Conservation (phyloP, 2,329 filamentous ascomycete species). For the Ambrosiella beaveri region DNA sequence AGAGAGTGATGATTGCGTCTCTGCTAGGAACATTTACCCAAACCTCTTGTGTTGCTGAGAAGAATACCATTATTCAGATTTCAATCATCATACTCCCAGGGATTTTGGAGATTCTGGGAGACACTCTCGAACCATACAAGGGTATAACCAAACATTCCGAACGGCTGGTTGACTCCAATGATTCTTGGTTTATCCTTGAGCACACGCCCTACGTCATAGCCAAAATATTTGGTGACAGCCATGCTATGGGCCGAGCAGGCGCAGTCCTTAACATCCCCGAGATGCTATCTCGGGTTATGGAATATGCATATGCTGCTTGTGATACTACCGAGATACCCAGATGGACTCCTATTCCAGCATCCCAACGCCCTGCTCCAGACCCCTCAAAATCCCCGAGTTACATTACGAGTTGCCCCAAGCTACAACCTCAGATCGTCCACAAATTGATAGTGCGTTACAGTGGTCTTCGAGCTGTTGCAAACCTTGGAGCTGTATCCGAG, state of each 20-base stretch:
- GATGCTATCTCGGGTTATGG: too few species aligned
- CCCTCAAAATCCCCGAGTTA: background rate
- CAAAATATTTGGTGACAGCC: too few species aligned
- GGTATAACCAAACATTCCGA: background rate
- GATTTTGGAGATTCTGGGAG: background rate
- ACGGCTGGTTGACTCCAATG: background rate
- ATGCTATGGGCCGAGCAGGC: too few species aligned
- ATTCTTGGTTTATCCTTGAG: background rate
- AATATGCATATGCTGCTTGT: too few species aligned
- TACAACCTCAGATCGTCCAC: constrained; percentile 44
- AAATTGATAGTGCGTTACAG: constrained; percentile 61
- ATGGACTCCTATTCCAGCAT: too few species aligned
- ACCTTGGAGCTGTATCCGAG: constrained; percentile 65
- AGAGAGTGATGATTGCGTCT: too few species aligned
- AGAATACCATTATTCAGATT: background rate
- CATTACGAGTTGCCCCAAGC: constrained; percentile 38
- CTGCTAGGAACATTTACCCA: too few species aligned
- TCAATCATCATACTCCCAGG: background rate
- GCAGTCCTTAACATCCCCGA: too few species aligned
- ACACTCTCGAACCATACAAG: background rate
- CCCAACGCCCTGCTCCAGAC: too few species aligned
- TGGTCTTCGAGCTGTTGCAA: constrained; percentile 62
- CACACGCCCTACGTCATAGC: too few species aligned
- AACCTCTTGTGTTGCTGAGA: too few species aligned
- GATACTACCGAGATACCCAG: too few species aligned